A percentile compares a stretch with the other conserved stretches of the same genome.
Evolutionary conservation across 208 protist species (phyloP).

Genomic region (Leishmania mexicana): DNA sequence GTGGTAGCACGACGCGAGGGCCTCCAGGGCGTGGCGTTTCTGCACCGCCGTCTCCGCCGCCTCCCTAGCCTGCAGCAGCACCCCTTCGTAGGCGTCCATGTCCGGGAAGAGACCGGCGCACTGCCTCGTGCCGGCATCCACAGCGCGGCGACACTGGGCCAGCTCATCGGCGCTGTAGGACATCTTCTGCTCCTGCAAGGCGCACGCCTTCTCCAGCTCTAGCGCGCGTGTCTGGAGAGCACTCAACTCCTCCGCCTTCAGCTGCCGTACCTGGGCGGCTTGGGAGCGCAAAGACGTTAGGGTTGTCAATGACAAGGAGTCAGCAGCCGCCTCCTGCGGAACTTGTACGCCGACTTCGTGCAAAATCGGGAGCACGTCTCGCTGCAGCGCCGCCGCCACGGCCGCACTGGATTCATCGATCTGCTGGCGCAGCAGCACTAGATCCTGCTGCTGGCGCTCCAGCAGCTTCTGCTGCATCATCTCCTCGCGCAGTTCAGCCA

Average conservation of each 20-base stretch:
- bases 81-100: slow-evolving; percentile 50
- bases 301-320: slow-evolving; percentile 13
- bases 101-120: slow-evolving; percentile 14
- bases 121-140: neutral
- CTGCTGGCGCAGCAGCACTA: slow-evolving; percentile 43
- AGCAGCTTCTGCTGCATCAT: slow-evolving; percentile 57
- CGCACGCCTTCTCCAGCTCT: slow-evolving; percentile 39
- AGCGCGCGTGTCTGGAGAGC: slow-evolving; percentile 25
- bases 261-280: slow-evolving; percentile 25
- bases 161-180: slow-evolving; percentile 32
- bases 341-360: slow-evolving; percentile 24
- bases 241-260: slow-evolving; percentile 36
- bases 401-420: slow-evolving; percentile 36
- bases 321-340: slow-evolving; percentile 1
- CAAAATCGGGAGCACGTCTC: slow-evolving; percentile 44
- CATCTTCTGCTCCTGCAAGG: slow-evolving; percentile 39
- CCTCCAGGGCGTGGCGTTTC: slow-evolving; percentile 44
- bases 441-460: slow-evolving; percentile 37
- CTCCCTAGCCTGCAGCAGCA: slow-evolving; percentile 35
- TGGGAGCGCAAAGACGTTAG: slow-evolving; percentile 20
- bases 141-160: slow-evolving; percentile 4
- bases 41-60: slow-evolving; percentile 31
- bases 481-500: slow-evolving; percentile 55
- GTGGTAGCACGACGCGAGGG: slow-evolving; percentile 57
- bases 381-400: slow-evolving; percentile 31